Evolutionary conservation across 2,329 filamentous ascomycete species (phyloP).

Genomic region (Drechslerella stenobrocha): DNA sequence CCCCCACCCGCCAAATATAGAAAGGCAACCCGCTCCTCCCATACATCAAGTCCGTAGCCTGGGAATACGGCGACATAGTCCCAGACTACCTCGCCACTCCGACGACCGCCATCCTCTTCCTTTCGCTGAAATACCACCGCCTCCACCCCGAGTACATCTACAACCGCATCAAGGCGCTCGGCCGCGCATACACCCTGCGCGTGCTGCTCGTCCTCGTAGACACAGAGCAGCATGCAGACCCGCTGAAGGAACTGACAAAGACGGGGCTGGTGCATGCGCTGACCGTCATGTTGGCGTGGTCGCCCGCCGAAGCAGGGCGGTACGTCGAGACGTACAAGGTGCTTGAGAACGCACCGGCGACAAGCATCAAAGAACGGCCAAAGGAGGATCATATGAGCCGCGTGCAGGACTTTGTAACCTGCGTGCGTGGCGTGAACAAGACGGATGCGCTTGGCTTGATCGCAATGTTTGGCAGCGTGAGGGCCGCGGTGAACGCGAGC

Average conservation of each 20-base stretch:
- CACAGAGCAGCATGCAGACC: constrained; percentile 79
- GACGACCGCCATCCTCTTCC: constrained; percentile 87
- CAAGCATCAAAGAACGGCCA: constrained; percentile 82
- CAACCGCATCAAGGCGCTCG: constrained; percentile 80
- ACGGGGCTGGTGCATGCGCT: constrained; percentile 90
- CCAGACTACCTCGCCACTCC: constrained; percentile 87
- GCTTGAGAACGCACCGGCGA: constrained; percentile 81
- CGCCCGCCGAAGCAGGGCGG: constrained; percentile 84
- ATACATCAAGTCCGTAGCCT: constrained; percentile 76
- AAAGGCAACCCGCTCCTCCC: constrained; percentile 93
- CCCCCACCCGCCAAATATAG: constrained; percentile 59
- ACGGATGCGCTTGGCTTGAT: constrained; percentile 89
- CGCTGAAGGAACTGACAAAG: constrained; percentile 85
- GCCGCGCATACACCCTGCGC: constrained; percentile 84
- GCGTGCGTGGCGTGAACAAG: constrained; percentile 87
- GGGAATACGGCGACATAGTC: constrained; percentile 97
- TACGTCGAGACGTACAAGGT: constrained; percentile 95
- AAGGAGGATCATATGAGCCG: constrained; percentile 81
- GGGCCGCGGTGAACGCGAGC: constrained; percentile 81
- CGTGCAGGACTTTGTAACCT: constrained; percentile 88
- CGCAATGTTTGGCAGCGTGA: constrained; percentile 85
- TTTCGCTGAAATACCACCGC: constrained; percentile 95
- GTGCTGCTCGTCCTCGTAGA: constrained; percentile 90
- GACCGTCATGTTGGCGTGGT: constrained; percentile 92
- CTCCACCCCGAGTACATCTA: constrained; percentile 98